phyloP scores from a whole-genome alignment of 257 asterid species.

The Nemophila menziesii region DNA sequence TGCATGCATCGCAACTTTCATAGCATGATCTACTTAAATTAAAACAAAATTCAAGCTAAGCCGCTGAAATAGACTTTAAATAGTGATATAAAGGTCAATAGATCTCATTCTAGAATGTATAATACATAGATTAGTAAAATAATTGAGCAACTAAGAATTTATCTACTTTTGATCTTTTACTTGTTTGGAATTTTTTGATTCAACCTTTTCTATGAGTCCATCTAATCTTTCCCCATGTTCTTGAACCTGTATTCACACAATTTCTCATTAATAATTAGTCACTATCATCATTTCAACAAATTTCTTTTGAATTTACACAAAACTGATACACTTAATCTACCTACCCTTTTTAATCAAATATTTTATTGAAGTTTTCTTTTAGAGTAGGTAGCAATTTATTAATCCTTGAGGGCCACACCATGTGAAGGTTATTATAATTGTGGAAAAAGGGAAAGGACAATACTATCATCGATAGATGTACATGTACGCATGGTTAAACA shows the following conservation, averaged over 20 bases:
- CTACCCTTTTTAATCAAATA: too few relatives aligned
- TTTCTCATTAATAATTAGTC: background rate
- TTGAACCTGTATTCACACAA: background rate
- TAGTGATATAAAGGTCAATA: too few relatives aligned
- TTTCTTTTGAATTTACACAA: background rate
- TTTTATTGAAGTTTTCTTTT: too few relatives aligned
- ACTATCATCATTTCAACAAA: background rate
- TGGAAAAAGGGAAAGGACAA: too few relatives aligned
- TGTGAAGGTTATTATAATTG: background rate
- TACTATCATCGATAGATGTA: too few relatives aligned
- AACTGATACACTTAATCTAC: too few relatives aligned
- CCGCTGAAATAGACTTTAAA: too few relatives aligned
- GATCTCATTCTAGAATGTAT: too few relatives aligned
- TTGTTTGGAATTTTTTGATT: background rate
- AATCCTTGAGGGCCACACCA: background rate
- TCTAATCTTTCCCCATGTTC: slow-evolving; percentile 2
- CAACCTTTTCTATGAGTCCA: background rate
- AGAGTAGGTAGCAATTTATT: background rate
- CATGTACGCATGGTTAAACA: background rate
- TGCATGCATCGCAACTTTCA: too few relatives aligned
- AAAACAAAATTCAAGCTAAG: too few relatives aligned
- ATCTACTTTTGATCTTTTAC: slow-evolving; percentile 1
- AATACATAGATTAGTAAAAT: too few relatives aligned
- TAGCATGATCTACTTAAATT: too few relatives aligned
- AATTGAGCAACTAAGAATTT: background rate